Conservation (phyloP, 2,329 filamentous ascomycete species). For the Aspergillus sp. region DNA sequence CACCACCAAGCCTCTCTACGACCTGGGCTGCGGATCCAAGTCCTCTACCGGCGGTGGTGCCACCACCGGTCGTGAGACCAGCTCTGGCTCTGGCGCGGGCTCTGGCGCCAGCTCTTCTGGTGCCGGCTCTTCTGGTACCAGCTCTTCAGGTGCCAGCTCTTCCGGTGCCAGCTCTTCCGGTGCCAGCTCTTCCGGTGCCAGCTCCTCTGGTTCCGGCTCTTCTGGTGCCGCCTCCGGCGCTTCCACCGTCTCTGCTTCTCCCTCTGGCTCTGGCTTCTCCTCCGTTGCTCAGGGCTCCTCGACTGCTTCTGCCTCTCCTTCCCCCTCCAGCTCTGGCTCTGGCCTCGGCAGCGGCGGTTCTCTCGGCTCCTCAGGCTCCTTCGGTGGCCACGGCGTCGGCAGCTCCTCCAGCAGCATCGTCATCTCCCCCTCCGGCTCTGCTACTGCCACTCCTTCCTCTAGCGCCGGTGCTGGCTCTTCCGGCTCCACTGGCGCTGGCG, state of each 20-base stretch:
- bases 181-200: slow-evolving; percentile 16
- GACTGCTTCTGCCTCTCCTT: not conserved
- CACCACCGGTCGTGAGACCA: no score
- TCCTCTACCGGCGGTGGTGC: no score
- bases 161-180: slow-evolving; percentile 15
- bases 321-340: not conserved
- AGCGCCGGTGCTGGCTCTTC: slow-evolving; percentile 11
- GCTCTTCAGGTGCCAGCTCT: slow-evolving; percentile 15
- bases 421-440: slow-evolving; percentile 15
- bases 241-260: slow-evolving; percentile 3
- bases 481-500: slow-evolving; percentile 9
- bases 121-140: slow-evolving; percentile 13
- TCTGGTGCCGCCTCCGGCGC: slow-evolving; percentile 12
- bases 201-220: slow-evolving; percentile 5
- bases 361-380: slow-evolving; percentile 3
- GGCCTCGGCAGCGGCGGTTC: not conserved
- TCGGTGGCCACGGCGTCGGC: not conserved
- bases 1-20: slow-evolving; percentile 39
- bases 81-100: no score
- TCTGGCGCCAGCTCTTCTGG: slow-evolving; percentile 16
- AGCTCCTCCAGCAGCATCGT: slow-evolving; percentile 12
- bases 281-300: slow-evolving; percentile 10
- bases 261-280: slow-evolving; percentile 12
- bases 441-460: not conserved
- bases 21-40: slow-evolving; percentile 31